A percentile compares a stretch with the other conserved stretches of the same genome.
Conservation (phyloP, 352 stramenopile genomes). For the Phytophthora nicotianae region DNA sequence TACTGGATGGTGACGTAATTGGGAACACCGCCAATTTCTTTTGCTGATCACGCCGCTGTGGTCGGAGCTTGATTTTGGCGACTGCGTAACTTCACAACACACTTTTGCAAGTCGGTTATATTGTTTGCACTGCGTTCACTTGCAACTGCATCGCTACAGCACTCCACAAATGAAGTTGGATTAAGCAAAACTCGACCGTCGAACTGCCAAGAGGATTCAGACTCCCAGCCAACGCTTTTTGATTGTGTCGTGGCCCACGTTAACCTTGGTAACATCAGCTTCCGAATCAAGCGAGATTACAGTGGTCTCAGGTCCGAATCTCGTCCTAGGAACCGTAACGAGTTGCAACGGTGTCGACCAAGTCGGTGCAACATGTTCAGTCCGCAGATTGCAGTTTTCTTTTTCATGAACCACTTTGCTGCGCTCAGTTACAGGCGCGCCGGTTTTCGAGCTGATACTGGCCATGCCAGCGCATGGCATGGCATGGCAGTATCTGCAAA, state of each 20-base stretch:
- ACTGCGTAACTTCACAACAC: neutral
- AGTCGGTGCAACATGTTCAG: neutral
- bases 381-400: neutral
- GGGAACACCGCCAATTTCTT: conserved; percentile 18
- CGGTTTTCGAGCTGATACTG: neutral
- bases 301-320: neutral
- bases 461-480: neutral
- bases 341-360: too few species aligned
- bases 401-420: too few species aligned
- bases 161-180: too few species aligned
- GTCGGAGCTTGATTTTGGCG: neutral
- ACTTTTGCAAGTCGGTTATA: neutral
- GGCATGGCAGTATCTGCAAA: neutral
- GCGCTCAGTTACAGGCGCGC: too few species aligned
- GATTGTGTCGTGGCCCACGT: neutral
- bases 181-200: too few species aligned
- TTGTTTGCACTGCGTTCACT: neutral
- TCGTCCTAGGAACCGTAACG: neutral
- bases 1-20: conserved; percentile 7
- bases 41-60: conserved; percentile 14
- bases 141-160: too few species aligned
- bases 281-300: neutral
- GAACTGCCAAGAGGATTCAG: too few species aligned
- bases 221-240: neutral
- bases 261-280: neutral